A percentile compares a stretch with the other conserved stretches of the same genome.
phyloP scores from a whole-genome alignment of 441 rosid species.

The Iberis amara region DNA sequence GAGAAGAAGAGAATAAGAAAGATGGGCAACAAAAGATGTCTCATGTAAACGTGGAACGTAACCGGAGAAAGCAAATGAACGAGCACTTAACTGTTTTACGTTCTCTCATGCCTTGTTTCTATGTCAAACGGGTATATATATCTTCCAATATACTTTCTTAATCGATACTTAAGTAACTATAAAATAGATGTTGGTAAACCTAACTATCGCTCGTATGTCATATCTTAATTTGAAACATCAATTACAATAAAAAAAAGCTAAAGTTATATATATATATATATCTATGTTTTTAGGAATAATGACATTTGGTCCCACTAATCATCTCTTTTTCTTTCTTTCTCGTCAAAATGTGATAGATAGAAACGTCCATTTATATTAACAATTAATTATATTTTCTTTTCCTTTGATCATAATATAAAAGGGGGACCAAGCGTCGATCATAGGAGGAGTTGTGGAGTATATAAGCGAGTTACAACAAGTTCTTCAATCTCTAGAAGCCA shows the following conservation, averaged over 20 bases:
- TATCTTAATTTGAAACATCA: constrained; percentile 20
- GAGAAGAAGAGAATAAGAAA: constrained; percentile 35
- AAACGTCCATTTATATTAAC: constrained; percentile 17
- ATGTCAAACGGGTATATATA: constrained; percentile 75
- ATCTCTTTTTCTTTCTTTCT: neutral
- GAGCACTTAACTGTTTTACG: constrained; percentile 75
- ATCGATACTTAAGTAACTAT: no score
- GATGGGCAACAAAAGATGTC: constrained; percentile 67
- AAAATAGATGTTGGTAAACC: neutral
- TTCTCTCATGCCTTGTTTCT: constrained; percentile 93
- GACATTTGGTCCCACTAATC: constrained; percentile 28
- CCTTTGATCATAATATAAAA: constrained; percentile 19
- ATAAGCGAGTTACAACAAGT: constrained; percentile 88
- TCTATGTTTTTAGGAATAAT: constrained; percentile 16
- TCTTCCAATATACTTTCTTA: neutral
- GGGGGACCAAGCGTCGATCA: constrained; percentile 99
- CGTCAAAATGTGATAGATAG: neutral
- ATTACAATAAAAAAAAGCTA: constrained; percentile 5
- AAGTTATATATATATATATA: no score
- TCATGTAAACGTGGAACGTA: constrained; percentile 88
- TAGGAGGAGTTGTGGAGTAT: constrained; percentile 94
- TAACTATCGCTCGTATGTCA: neutral
- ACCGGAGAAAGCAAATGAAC: constrained; percentile 97
- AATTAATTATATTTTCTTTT: constrained; percentile 21
- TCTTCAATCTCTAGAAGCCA: constrained; percentile 78